Percentiles rank a stretch among this genome's conserved stretches.
Conservation (phyloP, 75 land plant species). For the Ceratopteris richardii region DNA sequence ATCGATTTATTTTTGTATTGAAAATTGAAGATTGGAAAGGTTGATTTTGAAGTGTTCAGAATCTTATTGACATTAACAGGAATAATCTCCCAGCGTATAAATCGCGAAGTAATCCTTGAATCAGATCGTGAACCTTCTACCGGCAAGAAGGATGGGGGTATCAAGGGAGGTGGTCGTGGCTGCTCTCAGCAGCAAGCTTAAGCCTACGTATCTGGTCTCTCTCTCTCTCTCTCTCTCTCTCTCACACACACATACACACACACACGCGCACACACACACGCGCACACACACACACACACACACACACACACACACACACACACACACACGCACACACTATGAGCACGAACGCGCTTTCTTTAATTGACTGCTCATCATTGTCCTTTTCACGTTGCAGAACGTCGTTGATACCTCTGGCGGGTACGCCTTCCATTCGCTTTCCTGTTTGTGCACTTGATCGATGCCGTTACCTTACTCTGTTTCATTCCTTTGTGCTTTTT, state of each 20-base stretch:
- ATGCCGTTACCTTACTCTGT: neutral
- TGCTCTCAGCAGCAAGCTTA: conserved; percentile 29
- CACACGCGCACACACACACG: too few relatives aligned
- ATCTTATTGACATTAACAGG: too few relatives aligned
- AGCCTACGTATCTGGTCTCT: conserved; percentile 33
- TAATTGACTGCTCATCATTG: neutral
- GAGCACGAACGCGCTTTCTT: neutral
- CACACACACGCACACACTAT: too few relatives aligned
- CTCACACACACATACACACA: neutral
- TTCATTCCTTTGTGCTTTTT: neutral
- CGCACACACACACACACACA: too few relatives aligned
- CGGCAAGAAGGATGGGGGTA: conserved; percentile 27
- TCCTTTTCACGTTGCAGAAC: conserved; percentile 20
- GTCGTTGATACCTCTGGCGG: conserved; percentile 59
- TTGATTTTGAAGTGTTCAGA: too few relatives aligned
- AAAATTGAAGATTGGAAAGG: too few relatives aligned
- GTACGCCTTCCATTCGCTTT: conserved; percentile 35
- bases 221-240: conserved; percentile 7
- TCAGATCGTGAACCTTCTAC: too few relatives aligned
- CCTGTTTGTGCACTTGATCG: neutral
- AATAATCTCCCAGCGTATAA: too few relatives aligned
- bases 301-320: too few relatives aligned
- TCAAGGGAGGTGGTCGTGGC: conserved; percentile 37
- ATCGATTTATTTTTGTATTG: too few relatives aligned
- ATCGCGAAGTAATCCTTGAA: too few relatives aligned